Evolutionary conservation across 257 asterid genomes (phyloP), one percentile per base, ranked within the genome.

Genomic region (Primulina eburnea): DNA sequence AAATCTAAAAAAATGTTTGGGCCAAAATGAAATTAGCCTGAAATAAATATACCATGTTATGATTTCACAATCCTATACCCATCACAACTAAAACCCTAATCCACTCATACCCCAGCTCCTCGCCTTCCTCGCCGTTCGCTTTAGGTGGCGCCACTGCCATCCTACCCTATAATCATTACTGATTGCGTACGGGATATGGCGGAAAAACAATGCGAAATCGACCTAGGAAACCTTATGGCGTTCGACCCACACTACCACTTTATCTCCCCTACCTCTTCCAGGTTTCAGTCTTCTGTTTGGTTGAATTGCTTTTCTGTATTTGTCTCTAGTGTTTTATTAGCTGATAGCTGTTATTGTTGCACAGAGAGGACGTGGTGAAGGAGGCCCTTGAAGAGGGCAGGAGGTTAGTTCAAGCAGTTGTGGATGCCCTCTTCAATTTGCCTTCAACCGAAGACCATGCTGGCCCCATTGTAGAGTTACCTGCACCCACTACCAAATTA

Each of bases 191-290:
- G 2, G 7, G 76, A 80, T 60, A 80, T 79, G 86, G 83, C 80
- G 73, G 87, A 79, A 78, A 17, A 82, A 17, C 75, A 75, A 70
- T 85, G 73, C 56, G 81, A 88, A 70, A 65, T 92, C 58, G 98
- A 92, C 82, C 66, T 90, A 12, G 97, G 97, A 4, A 84, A 90
- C 79, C 96, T 92, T 57, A 73, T 84, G 90, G 97, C 96, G 1
- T 87, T 83, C 73, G 81, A 87, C 72, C 80, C 80, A 12, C 84
- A 77, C 21, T 85, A 83, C 74, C 84, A 82, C 34, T 86, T 85
- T 35, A 73, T 70, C 16, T 73, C 88, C 76, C 77, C 87, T 66
- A 85, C 90, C 18, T 63, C 91, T 52, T 86, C 98, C 73, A 85
- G 98, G 98, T 90, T 52, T 18, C 28, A 3, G 20, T 50, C 57